These are phyloP conservation scores for Bidens hawaiensis DNA, from an alignment of 140 eudicot genomes.

Conservation along the genomic window DNA sequence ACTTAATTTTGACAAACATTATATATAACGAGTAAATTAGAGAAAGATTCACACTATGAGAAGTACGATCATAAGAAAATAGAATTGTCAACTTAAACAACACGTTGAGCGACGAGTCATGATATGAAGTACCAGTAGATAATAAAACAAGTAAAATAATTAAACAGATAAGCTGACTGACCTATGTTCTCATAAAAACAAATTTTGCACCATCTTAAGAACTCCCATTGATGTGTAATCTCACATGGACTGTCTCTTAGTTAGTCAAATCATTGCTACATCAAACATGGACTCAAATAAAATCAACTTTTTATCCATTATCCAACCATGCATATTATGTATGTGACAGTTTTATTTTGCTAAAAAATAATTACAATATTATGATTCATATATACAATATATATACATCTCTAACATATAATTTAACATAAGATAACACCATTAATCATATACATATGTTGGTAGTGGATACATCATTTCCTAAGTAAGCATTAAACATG, in stretches of 20 bases:
- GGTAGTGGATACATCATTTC: too few species aligned
- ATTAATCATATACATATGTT: too few species aligned
- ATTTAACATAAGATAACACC: too few species aligned
- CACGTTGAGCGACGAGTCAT: neutral
- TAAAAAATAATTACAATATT: too few species aligned
- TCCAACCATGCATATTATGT: too few species aligned
- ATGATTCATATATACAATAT: too few species aligned
- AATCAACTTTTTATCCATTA: too few species aligned
- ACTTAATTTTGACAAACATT: neutral
- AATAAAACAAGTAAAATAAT: conserved; percentile 2
- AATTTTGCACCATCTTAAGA: neutral
- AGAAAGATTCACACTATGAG: neutral
- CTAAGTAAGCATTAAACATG: too few species aligned
- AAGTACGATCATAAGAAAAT: neutral
- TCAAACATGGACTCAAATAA: neutral
- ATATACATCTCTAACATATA: too few species aligned
- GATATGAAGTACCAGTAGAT: neutral
- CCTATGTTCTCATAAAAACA: neutral
- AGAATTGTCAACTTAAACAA: neutral
- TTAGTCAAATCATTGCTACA: conserved; percentile 1
- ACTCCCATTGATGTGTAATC: conserved; percentile 1
- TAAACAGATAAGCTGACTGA: neutral
- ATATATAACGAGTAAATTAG: neutral
- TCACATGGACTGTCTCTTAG: conserved; percentile 6
- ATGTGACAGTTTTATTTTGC: too few species aligned